These are phyloP conservation scores for Dillenia turbinata DNA, from an alignment of 164 flowering plant species.

Conservation along the genomic window DNA sequence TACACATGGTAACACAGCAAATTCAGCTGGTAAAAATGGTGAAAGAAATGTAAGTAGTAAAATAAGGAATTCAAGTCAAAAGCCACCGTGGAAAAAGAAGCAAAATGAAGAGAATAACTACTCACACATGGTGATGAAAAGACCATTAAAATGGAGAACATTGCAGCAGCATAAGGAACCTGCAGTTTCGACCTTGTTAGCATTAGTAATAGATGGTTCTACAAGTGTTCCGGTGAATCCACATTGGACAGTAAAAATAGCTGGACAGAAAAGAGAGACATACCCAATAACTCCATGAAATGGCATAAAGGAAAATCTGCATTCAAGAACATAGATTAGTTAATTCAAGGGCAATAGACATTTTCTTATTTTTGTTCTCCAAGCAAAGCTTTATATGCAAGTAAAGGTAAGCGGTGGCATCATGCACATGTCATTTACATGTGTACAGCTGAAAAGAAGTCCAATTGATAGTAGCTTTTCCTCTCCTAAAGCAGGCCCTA, in stretches of 20 bases:
- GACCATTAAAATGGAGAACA: conserved; percentile 32
- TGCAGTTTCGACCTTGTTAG: conserved; percentile 5
- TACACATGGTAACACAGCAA: conserved; percentile 15
- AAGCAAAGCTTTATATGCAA: too few species aligned
- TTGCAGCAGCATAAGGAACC: conserved; percentile 58
- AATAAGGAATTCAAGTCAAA: too few species aligned
- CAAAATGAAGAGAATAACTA: conserved; percentile 26
- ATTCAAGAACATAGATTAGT: conserved; percentile 7
- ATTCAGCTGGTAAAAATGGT: too few species aligned
- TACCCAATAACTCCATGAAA: conserved; percentile 89
- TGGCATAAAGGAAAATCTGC: conserved; percentile 71
- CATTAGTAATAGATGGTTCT: too few species aligned
- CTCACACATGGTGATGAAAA: conserved; percentile 71
- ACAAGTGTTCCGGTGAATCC: too few species aligned
- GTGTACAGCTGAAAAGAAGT: conserved; percentile 41
- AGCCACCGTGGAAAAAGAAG: too few species aligned
- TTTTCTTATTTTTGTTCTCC: too few species aligned
- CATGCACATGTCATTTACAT: conserved; percentile 37
- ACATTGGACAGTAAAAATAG: too few species aligned
- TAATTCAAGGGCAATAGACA: neutral
- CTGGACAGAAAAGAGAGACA: conserved; percentile 1
- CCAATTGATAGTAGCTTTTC: conserved; percentile 69
- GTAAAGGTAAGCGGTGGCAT: neutral
- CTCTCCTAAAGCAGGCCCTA: conserved; percentile 56
- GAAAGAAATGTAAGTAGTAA: too few species aligned